Evolutionary conservation across 352 stramenopile genomes (phyloP).

Genomic region (Phytophthora constricta): DNA sequence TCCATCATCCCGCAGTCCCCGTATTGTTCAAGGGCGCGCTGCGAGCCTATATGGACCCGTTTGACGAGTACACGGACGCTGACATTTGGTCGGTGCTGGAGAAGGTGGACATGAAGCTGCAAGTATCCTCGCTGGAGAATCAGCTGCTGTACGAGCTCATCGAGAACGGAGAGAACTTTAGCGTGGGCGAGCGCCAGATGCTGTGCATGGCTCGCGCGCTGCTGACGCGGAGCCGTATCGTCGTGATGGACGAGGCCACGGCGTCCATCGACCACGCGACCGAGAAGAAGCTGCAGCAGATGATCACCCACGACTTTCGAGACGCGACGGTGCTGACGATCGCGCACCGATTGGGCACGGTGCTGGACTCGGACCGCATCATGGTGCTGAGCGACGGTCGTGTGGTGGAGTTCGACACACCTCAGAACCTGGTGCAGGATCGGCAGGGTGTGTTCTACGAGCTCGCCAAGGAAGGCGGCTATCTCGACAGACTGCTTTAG

Average conservation of each 20-base stretch:
- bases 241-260: slow-evolving; percentile 96
- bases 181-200: slow-evolving; percentile 91
- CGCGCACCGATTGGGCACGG: slow-evolving; percentile 91
- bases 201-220: slow-evolving; percentile 92
- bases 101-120: slow-evolving; percentile 63
- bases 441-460: slow-evolving; percentile 19
- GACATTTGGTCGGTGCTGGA: slow-evolving; percentile 74
- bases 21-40: slow-evolving; percentile 91
- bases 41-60: slow-evolving; percentile 90
- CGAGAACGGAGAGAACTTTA: slow-evolving; percentile 65
- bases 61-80: slow-evolving; percentile 67
- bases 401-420: slow-evolving; percentile 88
- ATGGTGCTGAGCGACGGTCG: slow-evolving; percentile 87
- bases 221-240: slow-evolving; percentile 78
- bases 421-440: slow-evolving; percentile 31
- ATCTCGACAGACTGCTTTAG: slow-evolving; percentile 20
- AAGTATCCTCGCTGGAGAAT: slow-evolving; percentile 17
- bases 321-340: slow-evolving; percentile 94
- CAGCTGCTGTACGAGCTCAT: slow-evolving; percentile 23
- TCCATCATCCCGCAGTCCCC: slow-evolving; percentile 82
- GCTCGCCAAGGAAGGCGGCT: slow-evolving; percentile 27
- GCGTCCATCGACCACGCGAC: slow-evolving; percentile 60
- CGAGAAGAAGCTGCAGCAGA: slow-evolving; percentile 68
- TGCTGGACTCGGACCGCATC: slow-evolving; percentile 89
- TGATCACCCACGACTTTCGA: slow-evolving; percentile 87